Percentiles rank a stretch among this genome's conserved stretches.
Conservation (phyloP, 2,329 filamentous ascomycete genomes). For the Epichloe amarillans region DNA sequence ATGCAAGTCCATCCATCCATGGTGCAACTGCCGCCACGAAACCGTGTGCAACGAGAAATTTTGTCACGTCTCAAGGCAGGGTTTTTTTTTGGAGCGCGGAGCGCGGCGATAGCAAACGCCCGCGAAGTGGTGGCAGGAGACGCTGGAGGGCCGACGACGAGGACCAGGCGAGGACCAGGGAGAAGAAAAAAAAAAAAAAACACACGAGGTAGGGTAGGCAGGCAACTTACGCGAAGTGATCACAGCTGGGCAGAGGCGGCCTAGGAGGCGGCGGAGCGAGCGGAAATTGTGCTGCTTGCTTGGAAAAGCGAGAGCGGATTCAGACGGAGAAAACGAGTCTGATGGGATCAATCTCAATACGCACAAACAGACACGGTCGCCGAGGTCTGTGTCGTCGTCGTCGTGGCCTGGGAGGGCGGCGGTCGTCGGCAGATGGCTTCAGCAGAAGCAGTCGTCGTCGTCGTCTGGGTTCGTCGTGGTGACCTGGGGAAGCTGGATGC, state of each 20-base stretch:
- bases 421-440: constrained; percentile 13
- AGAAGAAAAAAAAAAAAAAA: neutral
- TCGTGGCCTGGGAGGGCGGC: constrained; percentile 20
- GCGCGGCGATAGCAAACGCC: neutral
- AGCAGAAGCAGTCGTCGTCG: constrained; percentile 5
- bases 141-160: neutral
- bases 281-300: constrained; percentile 6
- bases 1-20: neutral
- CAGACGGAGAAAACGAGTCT: neutral
- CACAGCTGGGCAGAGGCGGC: constrained; percentile 17
- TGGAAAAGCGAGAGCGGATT: neutral
- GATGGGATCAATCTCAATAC: neutral
- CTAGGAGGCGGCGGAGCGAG: constrained; percentile 9
- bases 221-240: constrained; percentile 20
- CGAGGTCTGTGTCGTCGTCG: constrained; percentile 17
- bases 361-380: constrained; percentile 4
- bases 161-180: neutral
- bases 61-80: no score
- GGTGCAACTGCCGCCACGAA: neutral
- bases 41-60: neutral
- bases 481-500: neutral
- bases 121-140: constrained; percentile 1
- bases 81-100: no score
- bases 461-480: neutral
- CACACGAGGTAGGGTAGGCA: constrained; percentile 5